phyloP scores from a whole-genome alignment of 768 basidiomycete genomes.

The Hysterangium stoloniferum region DNA sequence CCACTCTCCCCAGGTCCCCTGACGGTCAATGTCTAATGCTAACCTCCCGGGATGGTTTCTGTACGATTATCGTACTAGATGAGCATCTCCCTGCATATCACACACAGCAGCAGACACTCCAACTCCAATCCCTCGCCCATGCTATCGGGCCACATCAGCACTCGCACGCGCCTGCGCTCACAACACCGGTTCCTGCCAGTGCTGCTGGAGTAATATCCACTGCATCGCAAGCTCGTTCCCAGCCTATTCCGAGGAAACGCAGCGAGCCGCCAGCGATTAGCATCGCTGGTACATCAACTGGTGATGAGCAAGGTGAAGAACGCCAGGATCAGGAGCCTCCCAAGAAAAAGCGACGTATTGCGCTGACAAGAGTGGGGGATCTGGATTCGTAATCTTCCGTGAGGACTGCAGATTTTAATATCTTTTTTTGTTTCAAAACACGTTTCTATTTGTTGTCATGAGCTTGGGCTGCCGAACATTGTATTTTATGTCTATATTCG shows the following conservation, averaged over 20 bases:
- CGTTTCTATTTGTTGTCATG: too few species aligned
- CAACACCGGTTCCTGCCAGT: constrained; percentile 18
- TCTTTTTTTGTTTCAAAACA: too few species aligned
- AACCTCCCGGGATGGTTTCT: constrained; percentile 93
- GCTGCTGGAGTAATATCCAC: constrained; percentile 7
- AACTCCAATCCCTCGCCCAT: constrained; percentile 86
- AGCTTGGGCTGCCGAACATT: too few species aligned
- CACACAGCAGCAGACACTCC: constrained; percentile 85
- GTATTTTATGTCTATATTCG: too few species aligned
- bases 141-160: constrained; percentile 23
- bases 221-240: constrained; percentile 11
- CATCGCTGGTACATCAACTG: constrained; percentile 26
- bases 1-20: constrained; percentile 82
- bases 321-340: constrained; percentile 44
- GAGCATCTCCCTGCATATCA: constrained; percentile 85
- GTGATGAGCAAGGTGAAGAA: constrained; percentile 23
- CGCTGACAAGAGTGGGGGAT: constrained; percentile 62
- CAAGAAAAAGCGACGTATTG: constrained; percentile 83
- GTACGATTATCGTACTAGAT: constrained; percentile 91
- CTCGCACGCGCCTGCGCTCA: constrained; percentile 31
- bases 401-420: too few species aligned
- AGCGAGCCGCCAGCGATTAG: constrained; percentile 29
- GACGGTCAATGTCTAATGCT: constrained; percentile 92
- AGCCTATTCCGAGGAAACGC: constrained; percentile 28
- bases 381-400: constrained; percentile 22